Conservation (phyloP, 1,284 basidiomycete species). For the Mycena citricolor region DNA sequence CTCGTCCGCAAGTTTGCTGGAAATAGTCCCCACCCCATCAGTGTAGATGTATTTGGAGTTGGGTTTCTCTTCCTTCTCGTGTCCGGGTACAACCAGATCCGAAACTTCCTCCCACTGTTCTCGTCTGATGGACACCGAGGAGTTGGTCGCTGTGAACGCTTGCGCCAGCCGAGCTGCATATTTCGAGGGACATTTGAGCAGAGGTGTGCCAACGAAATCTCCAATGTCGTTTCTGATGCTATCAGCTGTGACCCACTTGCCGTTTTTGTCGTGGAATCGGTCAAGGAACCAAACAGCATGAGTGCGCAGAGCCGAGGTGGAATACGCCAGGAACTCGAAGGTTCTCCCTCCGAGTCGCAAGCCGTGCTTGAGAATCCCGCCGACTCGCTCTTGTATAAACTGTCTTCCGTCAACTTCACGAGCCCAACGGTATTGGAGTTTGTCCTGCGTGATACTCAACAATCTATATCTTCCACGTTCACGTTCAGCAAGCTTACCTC, state of each 20-base stretch:
- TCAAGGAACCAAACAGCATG: constrained; percentile 79
- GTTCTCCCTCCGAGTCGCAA: constrained; percentile 65
- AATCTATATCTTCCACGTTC: background rate
- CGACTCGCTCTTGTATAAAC: constrained; percentile 62
- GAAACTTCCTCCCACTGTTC: constrained; percentile 59
- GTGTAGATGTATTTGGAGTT: constrained; percentile 50
- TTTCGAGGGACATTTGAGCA: constrained; percentile 66
- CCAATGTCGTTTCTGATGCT: constrained; percentile 63
- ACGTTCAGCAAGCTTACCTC: constrained; percentile 46
- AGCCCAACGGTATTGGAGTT: constrained; percentile 65
- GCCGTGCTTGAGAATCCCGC: constrained; percentile 60
- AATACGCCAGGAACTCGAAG: constrained; percentile 77
- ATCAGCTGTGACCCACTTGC: constrained; percentile 48
- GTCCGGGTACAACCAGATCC: constrained; percentile 43
- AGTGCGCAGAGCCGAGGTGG: constrained; percentile 65
- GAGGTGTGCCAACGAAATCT: constrained; percentile 51
- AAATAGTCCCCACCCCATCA: constrained; percentile 79
- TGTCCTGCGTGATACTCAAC: constrained; percentile 47
- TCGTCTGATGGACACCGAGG: constrained; percentile 56
- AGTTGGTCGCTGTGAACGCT: constrained; percentile 79
- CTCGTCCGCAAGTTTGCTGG: constrained; percentile 49
- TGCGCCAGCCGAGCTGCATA: constrained; percentile 81
- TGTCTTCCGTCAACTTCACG: constrained; percentile 58
- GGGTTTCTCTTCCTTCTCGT: constrained; percentile 17
- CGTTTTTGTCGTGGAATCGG: constrained; percentile 49